phyloP scores from a whole-genome alignment of 2,329 filamentous ascomycete species.

The Cercospora sp. region DNA sequence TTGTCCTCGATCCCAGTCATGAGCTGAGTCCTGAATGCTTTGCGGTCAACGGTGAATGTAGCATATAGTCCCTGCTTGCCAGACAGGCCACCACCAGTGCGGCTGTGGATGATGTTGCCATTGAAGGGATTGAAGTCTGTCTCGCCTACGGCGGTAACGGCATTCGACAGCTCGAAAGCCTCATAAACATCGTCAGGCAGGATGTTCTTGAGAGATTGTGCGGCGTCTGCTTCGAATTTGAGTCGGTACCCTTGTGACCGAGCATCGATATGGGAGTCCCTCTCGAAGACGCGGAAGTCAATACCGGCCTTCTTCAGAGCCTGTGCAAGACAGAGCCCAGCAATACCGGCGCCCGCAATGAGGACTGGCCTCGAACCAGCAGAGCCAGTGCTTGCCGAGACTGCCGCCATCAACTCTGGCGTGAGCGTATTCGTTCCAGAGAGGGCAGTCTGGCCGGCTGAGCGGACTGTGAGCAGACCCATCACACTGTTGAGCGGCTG shows the following conservation, averaged over 20 bases:
- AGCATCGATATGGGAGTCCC: conserved; percentile 24
- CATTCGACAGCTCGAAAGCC: conserved; percentile 25
- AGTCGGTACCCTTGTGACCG: conserved; percentile 30
- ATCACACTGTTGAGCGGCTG: conserved; percentile 25
- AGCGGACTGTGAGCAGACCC: conserved; percentile 21
- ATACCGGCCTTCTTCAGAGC: conserved; percentile 27
- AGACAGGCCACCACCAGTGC: conserved; percentile 22
- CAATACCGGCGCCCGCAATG: conserved; percentile 30
- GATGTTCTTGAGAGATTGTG: conserved; percentile 24
- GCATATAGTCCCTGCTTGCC: conserved; percentile 21
- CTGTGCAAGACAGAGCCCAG: conserved; percentile 30
- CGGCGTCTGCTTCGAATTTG: conserved; percentile 27
- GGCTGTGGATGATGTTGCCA: conserved; percentile 25
- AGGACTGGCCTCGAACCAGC: conserved; percentile 15
- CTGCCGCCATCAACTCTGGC: not conserved
- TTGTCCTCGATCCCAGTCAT: conserved; percentile 27
- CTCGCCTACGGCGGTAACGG: conserved; percentile 24
- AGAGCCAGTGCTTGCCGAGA: not conserved
- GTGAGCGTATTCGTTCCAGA: not conserved
- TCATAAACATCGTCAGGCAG: conserved; percentile 24
- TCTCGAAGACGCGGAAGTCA: conserved; percentile 26
- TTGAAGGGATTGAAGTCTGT: conserved; percentile 29
- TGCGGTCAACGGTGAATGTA: conserved; percentile 27
- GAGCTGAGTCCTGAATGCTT: conserved; percentile 23
- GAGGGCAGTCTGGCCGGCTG: not conserved